Conservation (phyloP, 83 land plant species). For the Picea engelmannii region DNA sequence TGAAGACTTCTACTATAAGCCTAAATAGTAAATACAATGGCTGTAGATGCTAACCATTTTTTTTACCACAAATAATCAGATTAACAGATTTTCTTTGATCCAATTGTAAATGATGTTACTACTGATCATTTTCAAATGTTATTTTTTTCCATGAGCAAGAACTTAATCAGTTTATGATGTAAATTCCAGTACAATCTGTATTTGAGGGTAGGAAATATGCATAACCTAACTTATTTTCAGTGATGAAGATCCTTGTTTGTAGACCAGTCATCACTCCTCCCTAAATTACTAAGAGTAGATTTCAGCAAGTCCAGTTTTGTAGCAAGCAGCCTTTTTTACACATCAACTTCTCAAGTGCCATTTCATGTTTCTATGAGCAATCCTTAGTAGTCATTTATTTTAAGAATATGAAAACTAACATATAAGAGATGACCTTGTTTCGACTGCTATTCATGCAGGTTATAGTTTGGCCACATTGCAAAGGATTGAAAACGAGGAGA, state of each 20-base stretch:
- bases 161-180: background rate
- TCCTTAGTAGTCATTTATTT: background rate
- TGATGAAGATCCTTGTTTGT: background rate
- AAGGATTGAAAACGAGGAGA: background rate
- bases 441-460: background rate
- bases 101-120: background rate
- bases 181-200: background rate
- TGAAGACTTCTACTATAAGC: background rate
- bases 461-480: background rate
- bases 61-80: background rate
- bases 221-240: background rate
- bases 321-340: background rate
- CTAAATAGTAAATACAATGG: background rate
- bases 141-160: background rate
- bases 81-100: background rate
- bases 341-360: background rate
- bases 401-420: background rate
- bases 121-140: background rate
- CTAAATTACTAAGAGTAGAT: background rate
- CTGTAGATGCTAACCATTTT: background rate
- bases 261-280: background rate
- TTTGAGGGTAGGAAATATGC: background rate
- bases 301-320: background rate
- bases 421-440: background rate
- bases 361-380: background rate